Conservation (phyloP, 345 rosid species). For the Arabis hirsuta region DNA sequence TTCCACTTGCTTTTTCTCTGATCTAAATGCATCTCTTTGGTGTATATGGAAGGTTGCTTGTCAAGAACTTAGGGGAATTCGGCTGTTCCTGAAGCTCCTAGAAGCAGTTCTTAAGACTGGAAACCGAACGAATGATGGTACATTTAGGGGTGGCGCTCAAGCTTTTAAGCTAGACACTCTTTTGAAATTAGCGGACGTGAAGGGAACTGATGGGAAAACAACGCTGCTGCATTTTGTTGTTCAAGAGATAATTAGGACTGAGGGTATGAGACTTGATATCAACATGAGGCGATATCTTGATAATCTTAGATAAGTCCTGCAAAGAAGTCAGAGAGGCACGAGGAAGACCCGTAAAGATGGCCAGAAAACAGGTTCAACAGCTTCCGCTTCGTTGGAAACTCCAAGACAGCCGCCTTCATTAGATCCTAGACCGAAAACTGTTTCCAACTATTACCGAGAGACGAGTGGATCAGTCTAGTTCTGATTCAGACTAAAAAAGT, state of each 20-base stretch:
- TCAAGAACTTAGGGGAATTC: constrained; percentile 78
- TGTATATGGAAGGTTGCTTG: constrained; percentile 70
- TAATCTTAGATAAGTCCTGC: constrained; percentile 83
- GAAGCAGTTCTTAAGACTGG: constrained; percentile 99
- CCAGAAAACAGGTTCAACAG: constrained; percentile 56
- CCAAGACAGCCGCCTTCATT: constrained; percentile 45
- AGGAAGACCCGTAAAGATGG: constrained; percentile 51
- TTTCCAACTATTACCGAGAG: constrained; percentile 81
- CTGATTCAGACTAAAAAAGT: constrained; percentile 63
- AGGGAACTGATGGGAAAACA: constrained; percentile 95
- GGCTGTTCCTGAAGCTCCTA: constrained; percentile 89
- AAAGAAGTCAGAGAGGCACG: constrained; percentile 76
- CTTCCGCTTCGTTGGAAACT: constrained; percentile 55
- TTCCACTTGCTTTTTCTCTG: constrained; percentile 19
- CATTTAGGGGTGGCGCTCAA: constrained; percentile 96
- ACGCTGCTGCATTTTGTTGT: constrained; percentile 97
- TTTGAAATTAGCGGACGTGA: constrained; percentile 89
- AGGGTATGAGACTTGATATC: constrained; percentile 89
- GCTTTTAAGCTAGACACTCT: constrained; percentile 99
- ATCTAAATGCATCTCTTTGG: constrained; percentile 22
- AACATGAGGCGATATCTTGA: constrained; percentile 85
- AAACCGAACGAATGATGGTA: constrained; percentile 97
- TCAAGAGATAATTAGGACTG: constrained; percentile 89
- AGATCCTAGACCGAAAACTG: constrained; percentile 62
- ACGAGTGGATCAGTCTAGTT: constrained; percentile 55